Conservation (phyloP, 139 green algal species). For the Tetradesmus lagerheimii region DNA sequence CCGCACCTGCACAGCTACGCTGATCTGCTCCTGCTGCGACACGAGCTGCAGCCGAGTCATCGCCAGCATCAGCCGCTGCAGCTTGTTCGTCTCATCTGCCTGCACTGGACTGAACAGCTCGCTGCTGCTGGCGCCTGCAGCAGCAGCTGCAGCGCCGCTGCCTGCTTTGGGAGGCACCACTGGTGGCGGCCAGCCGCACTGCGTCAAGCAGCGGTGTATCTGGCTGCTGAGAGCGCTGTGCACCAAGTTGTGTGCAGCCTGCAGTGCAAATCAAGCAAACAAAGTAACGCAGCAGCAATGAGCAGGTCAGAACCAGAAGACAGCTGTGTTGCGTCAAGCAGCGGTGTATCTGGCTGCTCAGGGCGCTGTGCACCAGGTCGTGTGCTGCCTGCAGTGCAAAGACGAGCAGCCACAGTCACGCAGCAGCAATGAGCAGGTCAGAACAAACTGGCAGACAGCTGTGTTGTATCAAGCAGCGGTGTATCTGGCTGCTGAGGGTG, state of each 20-base stretch:
- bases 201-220: slow-evolving; percentile 25
- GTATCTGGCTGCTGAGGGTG: slow-evolving; percentile 24
- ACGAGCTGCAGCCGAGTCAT: slow-evolving; percentile 34
- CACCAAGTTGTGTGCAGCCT: slow-evolving; percentile 19
- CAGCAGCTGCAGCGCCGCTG: neutral
- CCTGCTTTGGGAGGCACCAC: slow-evolving; percentile 6
- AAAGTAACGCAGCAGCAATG: neutral
- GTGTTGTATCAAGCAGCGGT: slow-evolving; percentile 8
- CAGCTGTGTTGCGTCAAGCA: slow-evolving; percentile 28
- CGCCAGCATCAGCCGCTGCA: slow-evolving; percentile 40
- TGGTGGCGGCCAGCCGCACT: slow-evolving; percentile 41
- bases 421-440: neutral
- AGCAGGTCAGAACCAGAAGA: neutral
- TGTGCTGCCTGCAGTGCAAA: neutral
- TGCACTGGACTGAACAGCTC: slow-evolving; percentile 10
- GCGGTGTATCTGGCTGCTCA: slow-evolving; percentile 13
- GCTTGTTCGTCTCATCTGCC: neutral
- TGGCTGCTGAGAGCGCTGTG: slow-evolving; percentile 3
- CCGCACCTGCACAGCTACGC: slow-evolving; percentile 1
- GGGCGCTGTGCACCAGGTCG: neutral
- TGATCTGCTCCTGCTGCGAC: neutral
- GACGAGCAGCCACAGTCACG: neutral
- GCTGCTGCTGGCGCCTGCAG: neutral
- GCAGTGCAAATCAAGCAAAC: neutral
- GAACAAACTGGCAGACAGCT: slow-evolving; percentile 31